These are phyloP conservation scores for Psilocybe cubensis DNA, from an alignment of 768 basidiomycete genomes.

Conservation along the genomic window DNA sequence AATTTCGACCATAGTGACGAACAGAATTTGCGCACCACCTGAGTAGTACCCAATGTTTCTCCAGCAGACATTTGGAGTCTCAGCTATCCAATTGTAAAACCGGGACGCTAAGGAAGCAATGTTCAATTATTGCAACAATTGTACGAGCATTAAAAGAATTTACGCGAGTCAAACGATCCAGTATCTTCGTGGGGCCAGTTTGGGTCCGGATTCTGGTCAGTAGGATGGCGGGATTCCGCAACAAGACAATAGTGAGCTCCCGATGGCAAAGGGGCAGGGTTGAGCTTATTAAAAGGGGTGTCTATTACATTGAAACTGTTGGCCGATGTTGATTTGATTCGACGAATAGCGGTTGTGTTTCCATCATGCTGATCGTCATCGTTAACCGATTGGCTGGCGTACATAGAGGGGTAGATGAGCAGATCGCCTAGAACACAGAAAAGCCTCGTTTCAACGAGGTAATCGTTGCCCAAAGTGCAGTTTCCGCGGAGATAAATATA, in stretches of 20 bases:
- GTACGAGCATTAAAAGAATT: neutral
- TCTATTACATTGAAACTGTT: slow-evolving; percentile 1
- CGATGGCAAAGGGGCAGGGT: neutral
- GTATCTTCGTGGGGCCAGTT: neutral
- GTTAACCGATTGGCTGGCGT: neutral
- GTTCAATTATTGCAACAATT: too few species aligned
- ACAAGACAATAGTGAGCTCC: neutral
- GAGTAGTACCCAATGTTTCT: neutral
- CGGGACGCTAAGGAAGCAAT: neutral
- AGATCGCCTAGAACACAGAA: neutral
- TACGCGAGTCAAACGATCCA: neutral
- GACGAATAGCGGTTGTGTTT: neutral
- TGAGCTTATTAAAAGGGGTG: neutral
- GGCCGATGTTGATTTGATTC: neutral
- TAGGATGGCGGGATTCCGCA: neutral
- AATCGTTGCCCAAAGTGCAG: neutral
- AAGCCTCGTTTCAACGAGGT: neutral
- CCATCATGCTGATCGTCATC: neutral
- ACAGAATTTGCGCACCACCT: neutral
- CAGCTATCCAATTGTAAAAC: neutral
- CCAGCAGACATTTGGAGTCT: neutral
- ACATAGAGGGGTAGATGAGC: neutral
- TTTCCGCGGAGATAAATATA: slow-evolving; percentile 1
- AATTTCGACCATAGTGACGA: neutral
- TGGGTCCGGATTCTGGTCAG: neutral